Evolutionary conservation across 495 filamentous ascomycete genomes (phyloP).

Genomic region (Xeromyces bisporus): DNA sequence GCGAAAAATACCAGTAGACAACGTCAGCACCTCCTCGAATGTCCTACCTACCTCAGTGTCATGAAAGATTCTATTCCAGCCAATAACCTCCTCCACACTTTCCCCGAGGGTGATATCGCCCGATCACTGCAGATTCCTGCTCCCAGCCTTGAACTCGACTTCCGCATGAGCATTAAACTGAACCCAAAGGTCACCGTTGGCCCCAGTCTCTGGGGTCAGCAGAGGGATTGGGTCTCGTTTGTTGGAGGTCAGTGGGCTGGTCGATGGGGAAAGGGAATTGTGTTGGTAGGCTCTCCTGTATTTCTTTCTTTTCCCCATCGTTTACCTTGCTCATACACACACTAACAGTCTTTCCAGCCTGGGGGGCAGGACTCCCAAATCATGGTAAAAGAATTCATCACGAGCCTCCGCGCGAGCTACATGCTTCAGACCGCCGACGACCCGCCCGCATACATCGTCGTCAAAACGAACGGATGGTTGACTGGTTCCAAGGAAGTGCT

Average conservation of each 20-base stretch:
- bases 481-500: slow-evolving; percentile 40
- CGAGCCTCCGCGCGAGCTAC: slow-evolving; percentile 35
- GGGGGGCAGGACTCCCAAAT: slow-evolving; percentile 44
- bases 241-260: slow-evolving; percentile 44
- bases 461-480: slow-evolving; percentile 39
- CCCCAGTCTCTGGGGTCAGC: slow-evolving; percentile 35
- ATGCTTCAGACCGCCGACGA: slow-evolving; percentile 41
- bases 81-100: slow-evolving; percentile 38
- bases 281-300: slow-evolving; percentile 31
- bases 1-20: slow-evolving; percentile 41
- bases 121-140: slow-evolving; percentile 36
- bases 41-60: slow-evolving; percentile 36
- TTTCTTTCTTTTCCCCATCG: neutral
- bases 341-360: slow-evolving; percentile 19
- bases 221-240: slow-evolving; percentile 41
- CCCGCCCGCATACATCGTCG: slow-evolving; percentile 41
- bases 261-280: slow-evolving; percentile 39
- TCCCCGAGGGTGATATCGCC: slow-evolving; percentile 36
- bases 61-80: slow-evolving; percentile 44
- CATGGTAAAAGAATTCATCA: slow-evolving; percentile 36
- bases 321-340: neutral
- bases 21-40: slow-evolving; percentile 37
- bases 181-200: slow-evolving; percentile 39
- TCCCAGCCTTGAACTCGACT: slow-evolving; percentile 41
- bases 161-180: slow-evolving; percentile 44